phyloP scores from a whole-genome alignment of 164 flowering plant genomes.

The Chimonanthus praecox region DNA sequence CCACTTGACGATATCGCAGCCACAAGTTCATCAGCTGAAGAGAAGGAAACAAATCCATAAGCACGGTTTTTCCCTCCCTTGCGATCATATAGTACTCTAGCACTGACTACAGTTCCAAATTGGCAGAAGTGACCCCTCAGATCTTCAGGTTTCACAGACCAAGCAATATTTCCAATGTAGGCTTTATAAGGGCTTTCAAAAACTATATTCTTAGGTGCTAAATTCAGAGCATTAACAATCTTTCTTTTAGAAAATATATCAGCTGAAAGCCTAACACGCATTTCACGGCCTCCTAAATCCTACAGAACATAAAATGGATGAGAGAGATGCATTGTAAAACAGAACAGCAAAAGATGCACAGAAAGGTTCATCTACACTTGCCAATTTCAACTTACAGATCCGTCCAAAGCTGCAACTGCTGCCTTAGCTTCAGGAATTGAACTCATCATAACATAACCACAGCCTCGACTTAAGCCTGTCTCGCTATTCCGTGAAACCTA shows the following conservation, averaged over 20 bases:
- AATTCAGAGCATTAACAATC: constrained; percentile 15
- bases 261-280: constrained; percentile 31
- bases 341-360: neutral
- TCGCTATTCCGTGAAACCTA: constrained; percentile 42
- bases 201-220: constrained; percentile 18
- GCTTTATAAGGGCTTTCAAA: constrained; percentile 41
- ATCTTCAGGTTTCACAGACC: constrained; percentile 30
- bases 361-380: neutral
- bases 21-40: constrained; percentile 28
- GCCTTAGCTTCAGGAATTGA: constrained; percentile 27
- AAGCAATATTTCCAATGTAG: constrained; percentile 45
- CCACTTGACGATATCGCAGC: constrained; percentile 34
- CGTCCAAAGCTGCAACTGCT: constrained; percentile 41
- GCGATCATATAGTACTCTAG: constrained; percentile 32
- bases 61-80: constrained; percentile 29
- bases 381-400: constrained; percentile 27
- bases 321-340: neutral
- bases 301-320: constrained; percentile 9
- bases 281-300: constrained; percentile 49
- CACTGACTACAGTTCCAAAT: constrained; percentile 43
- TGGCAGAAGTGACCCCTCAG: constrained; percentile 34
- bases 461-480: constrained; percentile 41
- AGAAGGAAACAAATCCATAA: constrained; percentile 42
- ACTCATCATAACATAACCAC: constrained; percentile 41
- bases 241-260: constrained; percentile 19